Evolutionary conservation across 2,329 filamentous ascomycete genomes (phyloP).

Genomic region (Blumeriella jaapii): DNA sequence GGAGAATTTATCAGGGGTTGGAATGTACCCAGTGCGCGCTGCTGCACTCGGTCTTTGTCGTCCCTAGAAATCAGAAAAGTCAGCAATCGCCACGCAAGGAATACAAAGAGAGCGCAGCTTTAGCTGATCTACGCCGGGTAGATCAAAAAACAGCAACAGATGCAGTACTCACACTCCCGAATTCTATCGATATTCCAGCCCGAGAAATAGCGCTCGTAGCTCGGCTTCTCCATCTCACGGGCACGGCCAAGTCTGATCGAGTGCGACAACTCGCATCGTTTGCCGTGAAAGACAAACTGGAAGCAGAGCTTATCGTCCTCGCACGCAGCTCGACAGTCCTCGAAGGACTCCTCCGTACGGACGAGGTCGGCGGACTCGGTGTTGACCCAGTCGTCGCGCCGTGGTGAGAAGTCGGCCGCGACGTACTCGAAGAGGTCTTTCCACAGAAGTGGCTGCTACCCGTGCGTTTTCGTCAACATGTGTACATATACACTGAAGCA

Average conservation of each 20-base stretch:
- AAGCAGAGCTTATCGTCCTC: constrained; percentile 6
- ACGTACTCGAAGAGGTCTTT: constrained; percentile 7
- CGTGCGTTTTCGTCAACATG: not conserved
- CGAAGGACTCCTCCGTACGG: not conserved
- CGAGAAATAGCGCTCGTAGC: not conserved
- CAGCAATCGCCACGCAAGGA: no score
- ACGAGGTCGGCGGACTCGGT: not conserved
- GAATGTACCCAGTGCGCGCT: constrained; percentile 3
- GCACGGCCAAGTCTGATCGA: constrained; percentile 3
- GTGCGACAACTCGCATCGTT: constrained; percentile 5
- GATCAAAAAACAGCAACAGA: no score
- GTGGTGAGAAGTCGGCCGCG: constrained; percentile 3
- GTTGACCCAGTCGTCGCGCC: constrained; percentile 6
- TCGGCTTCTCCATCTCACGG: not conserved
- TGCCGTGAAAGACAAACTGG: constrained; percentile 5
- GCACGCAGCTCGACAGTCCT: constrained; percentile 7
- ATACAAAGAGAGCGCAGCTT: no score
- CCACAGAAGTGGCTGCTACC: constrained; percentile 6
- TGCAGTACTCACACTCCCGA: no score
- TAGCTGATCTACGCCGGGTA: no score
- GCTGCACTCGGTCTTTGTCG: constrained; percentile 1
- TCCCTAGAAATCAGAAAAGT: no score
- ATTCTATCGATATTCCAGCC: constrained; percentile 3
- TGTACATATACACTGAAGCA: constrained; percentile 7
- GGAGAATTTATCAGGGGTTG: constrained; percentile 3